Evolutionary conservation across 495 filamentous ascomycete genomes (phyloP).

Genomic region (Penicillium daleae): DNA sequence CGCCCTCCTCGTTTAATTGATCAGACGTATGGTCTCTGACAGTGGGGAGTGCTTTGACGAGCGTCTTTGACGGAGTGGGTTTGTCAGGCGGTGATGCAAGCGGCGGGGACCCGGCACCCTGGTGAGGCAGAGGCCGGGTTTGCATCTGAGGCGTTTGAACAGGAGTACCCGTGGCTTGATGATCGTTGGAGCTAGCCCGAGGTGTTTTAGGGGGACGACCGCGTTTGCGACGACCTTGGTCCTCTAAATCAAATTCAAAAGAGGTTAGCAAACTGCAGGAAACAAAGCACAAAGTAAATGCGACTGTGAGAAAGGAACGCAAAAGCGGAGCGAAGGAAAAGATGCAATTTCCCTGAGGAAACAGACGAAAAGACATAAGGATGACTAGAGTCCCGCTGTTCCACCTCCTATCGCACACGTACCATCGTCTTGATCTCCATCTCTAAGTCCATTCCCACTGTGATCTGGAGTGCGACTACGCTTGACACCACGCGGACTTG

Average conservation of each 20-base stretch:
- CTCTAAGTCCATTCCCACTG: slow-evolving; percentile 62
- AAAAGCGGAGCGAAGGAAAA: not conserved
- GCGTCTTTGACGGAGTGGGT: slow-evolving; percentile 82
- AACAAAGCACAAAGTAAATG: slow-evolving; percentile 4
- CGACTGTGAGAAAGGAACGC: slow-evolving; percentile 9
- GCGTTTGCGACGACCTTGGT: slow-evolving; percentile 82
- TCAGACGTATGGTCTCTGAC: slow-evolving; percentile 98
- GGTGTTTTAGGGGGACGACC: slow-evolving; percentile 77
- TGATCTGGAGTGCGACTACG: slow-evolving; percentile 89
- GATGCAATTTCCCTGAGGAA: slow-evolving; percentile 1
- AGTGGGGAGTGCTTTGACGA: slow-evolving; percentile 93
- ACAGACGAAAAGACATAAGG: slow-evolving; percentile 5
- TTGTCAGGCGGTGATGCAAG: slow-evolving; percentile 81
- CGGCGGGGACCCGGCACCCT: slow-evolving; percentile 57
- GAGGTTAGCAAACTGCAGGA: slow-evolving; percentile 17
- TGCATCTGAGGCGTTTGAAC: slow-evolving; percentile 82
- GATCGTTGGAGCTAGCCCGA: slow-evolving; percentile 58
- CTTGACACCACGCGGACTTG: slow-evolving; percentile 80
- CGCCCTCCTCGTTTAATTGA: slow-evolving; percentile 86
- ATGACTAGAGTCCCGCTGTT: not conserved
- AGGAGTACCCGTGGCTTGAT: slow-evolving; percentile 53
- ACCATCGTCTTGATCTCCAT: slow-evolving; percentile 80
- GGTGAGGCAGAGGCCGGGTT: slow-evolving; percentile 66
- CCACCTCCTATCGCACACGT: slow-evolving; percentile 52
- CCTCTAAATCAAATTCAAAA: slow-evolving; percentile 48